Percentiles rank a stretch among this genome's conserved stretches.
Conservation (phyloP, 352 stramenopile genomes). For the Phytopythium oedochilum region DNA sequence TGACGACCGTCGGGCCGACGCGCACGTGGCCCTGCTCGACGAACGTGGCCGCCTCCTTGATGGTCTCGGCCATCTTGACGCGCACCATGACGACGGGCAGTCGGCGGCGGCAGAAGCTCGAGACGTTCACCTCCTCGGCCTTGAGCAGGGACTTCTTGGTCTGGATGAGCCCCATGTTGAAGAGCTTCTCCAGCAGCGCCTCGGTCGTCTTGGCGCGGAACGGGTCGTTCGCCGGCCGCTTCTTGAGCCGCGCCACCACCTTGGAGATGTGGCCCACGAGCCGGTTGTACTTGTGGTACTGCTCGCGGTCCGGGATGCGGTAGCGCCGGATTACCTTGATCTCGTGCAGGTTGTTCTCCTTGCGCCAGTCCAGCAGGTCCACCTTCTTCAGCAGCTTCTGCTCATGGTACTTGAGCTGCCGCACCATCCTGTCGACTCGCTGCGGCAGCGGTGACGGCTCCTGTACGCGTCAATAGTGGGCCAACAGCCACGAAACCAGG, state of each 20-base stretch:
- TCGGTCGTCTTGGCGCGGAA: conserved; percentile 97
- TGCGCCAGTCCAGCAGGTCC: conserved; percentile 98
- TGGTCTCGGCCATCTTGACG: conserved; percentile 98
- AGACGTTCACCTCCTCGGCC: conserved; percentile 96
- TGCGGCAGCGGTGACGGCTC: too few species aligned
- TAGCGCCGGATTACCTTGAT: conserved; percentile 98
- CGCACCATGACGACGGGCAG: conserved; percentile 98
- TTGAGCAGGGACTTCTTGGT: conserved; percentile 96
- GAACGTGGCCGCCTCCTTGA: conserved; percentile 97
- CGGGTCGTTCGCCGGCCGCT: conserved; percentile 91
- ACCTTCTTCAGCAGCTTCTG: conserved; percentile 99
- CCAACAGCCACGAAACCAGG: background rate
- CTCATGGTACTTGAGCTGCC: conserved; percentile 94
- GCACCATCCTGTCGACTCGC: conserved; percentile 43
- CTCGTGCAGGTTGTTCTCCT: conserved; percentile 97
- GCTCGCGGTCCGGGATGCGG: conserved; percentile 96
- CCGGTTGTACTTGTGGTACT: conserved; percentile 99
- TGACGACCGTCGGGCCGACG: conserved; percentile 89
- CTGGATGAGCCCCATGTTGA: conserved; percentile 96
- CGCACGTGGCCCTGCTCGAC: conserved; percentile 98
- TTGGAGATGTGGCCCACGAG: conserved; percentile 96
- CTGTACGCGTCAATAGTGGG: background rate
- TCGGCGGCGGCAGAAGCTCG: conserved; percentile 92
- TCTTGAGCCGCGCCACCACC: conserved; percentile 94
- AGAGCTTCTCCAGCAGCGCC: conserved; percentile 97